Conservation (phyloP, 31 red algal genomes). For the Porphyra umbilicalis region DNA sequence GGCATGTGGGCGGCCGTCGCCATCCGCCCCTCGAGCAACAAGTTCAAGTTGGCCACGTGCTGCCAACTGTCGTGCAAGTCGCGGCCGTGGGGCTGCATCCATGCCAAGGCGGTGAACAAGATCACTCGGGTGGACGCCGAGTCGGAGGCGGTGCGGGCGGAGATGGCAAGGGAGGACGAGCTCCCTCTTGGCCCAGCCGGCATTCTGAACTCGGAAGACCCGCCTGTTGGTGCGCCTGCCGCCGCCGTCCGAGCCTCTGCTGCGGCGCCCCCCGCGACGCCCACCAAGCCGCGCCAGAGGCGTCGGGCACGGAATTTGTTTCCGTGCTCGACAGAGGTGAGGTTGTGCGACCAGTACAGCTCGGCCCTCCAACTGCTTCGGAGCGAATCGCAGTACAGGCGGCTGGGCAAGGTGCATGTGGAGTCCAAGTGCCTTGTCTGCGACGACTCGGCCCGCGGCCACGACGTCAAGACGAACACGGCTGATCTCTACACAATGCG, state of each 20-base stretch:
- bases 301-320: background rate
- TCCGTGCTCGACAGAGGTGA: background rate
- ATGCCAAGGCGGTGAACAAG: background rate
- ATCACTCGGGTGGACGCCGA: background rate
- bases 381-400: background rate
- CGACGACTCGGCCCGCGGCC: background rate
- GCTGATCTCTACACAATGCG: background rate
- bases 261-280: background rate
- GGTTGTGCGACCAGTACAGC: background rate
- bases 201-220: background rate
- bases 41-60: background rate
- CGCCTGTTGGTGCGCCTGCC: background rate
- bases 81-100: background rate
- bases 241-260: background rate
- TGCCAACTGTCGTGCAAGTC: background rate
- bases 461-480: accelerated
- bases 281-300: background rate
- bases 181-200: background rate
- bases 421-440: background rate
- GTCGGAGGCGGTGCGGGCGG: background rate
- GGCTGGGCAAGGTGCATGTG: too few relatives aligned
- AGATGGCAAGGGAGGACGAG: background rate
- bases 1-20: background rate
- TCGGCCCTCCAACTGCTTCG: background rate
- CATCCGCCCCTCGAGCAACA: background rate